Evolutionary conservation across 352 stramenopile species (phyloP).

Genomic region (Phytophthora boehmeriae): DNA sequence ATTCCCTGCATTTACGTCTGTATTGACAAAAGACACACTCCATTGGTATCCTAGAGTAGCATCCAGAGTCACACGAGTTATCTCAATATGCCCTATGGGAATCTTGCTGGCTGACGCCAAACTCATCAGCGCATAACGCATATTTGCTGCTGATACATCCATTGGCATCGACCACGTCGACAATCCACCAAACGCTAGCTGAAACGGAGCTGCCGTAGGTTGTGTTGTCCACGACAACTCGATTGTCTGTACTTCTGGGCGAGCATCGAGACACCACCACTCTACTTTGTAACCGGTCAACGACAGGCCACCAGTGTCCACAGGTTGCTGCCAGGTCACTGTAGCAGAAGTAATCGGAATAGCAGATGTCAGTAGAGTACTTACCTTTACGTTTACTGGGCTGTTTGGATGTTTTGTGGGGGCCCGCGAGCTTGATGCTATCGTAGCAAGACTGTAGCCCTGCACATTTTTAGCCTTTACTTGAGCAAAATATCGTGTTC

Average conservation of each 20-base stretch:
- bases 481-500: constrained; percentile 87
- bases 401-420: constrained; percentile 54
- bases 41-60: constrained; percentile 69
- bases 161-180: constrained; percentile 71
- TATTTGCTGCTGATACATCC: constrained; percentile 77
- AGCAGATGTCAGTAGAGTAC: constrained; percentile 45
- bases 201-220: constrained; percentile 61
- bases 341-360: constrained; percentile 62
- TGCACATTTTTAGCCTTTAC: constrained; percentile 76
- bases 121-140: constrained; percentile 90
- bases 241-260: constrained; percentile 83
- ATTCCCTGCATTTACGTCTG: constrained; percentile 35
- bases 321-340: constrained; percentile 75
- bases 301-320: constrained; percentile 56
- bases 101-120: constrained; percentile 48
- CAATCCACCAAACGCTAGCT: constrained; percentile 80
- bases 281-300: constrained; percentile 86
- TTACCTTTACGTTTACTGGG: constrained; percentile 65
- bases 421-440: constrained; percentile 60
- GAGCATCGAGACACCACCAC: constrained; percentile 68
- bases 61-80: constrained; percentile 56
- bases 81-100: constrained; percentile 44
- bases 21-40: constrained; percentile 63
- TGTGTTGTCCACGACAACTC: constrained; percentile 80
- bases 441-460: constrained; percentile 65